Base-by-base conservation (phyloP, 202 grass and related monocot genomes). In the Setaria viridis region DNA sequence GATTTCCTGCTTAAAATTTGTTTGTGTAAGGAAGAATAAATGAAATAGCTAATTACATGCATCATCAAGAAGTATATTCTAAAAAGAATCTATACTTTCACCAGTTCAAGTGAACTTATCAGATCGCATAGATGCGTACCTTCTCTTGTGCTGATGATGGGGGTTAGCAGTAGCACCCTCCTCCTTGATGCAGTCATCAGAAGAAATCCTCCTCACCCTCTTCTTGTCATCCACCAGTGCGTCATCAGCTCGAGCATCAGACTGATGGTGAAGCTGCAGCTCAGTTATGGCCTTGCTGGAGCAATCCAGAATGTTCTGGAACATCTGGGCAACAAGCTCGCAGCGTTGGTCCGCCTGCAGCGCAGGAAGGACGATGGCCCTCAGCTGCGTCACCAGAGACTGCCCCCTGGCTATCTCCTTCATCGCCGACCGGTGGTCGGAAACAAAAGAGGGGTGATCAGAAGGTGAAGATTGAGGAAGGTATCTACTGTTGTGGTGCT, bases 311-410 rank as follows among this genome's bases (percentile, higher is more conserved):
- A 86, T 78, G 73, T 25, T 49, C 4, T 83, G 39, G 49, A 90
- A 74, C 57, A 90, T 82, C 47, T 86, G 78, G 72, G 66, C 79
- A 2, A 78, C 88, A 45, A 90, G 37, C 20, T 79, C 56, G 0
- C 14, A 7, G 0, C 65, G 78, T 11, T 82, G 13, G 55, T 80
- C 88, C 0, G 29, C 65, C 48, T 72, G 83, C 15, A 90, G 67
- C 19, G 49, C 72, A 10, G 88, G 88, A 20, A 90, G 74, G 30
- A 86, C 84, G 73, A 90, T 48, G 42, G 84, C 88, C 43, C 88
- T 67, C 20, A 90, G 58, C 84, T 90, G 88, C 7, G 84, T 82
- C 58, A 86, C 84, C 73, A 90, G 66, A 19, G 76, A 74, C 60
- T 89, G 87, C 69, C 50, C 49, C 42, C 70, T 67, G n/a, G 69